Base-by-base conservation (phyloP, 306 rosid species). In the Cicer arietinum region DNA sequence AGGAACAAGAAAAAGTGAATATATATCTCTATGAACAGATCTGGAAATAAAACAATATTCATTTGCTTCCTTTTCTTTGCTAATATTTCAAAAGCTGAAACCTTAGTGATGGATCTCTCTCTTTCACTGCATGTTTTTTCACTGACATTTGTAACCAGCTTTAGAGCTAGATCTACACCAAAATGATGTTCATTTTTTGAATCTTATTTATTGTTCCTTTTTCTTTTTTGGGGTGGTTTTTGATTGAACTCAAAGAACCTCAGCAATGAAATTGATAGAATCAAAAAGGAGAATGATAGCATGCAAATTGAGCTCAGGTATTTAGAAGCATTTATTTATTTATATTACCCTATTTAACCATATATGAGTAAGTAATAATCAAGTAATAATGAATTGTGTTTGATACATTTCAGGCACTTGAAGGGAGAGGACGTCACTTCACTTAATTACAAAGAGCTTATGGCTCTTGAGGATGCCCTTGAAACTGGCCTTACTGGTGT, bases 221-320 rank as follows among this genome's bases (percentile, higher is more conserved):
- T 64, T 64, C n/a, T 16, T 3, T 75, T 43, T 48, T 52, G 8
- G 7, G 25, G 18, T 63, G 10, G 17, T 7, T 73, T 67, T 62
- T 67, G 77, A 16, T 85, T 72, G 48, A 73, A 87, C 79, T 71
- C 43, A 46, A 88, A 91, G 98, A 89, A 87, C 81, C 88, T 94
- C 43, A 81, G 83, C 88, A 86, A 84, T 71, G 98, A 94, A 88
- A 75, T 94, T 74, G 96, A 90, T 39, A 87, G 94, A 66, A 42
- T 89, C 77, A 94, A 89, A 83, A 94, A 94, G 80, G 98, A 94
- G 77, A 91, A 94, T 74, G 98, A 90, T 67, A 84, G 83, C 89
- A 86, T 91, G 98, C 90, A 91, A 81, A 86, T 91, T 76, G 82
- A 91, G 67, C 91, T 91, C 78, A 87, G 95, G 97, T 90, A 80